A percentile compares a stretch with the other conserved stretches of the same genome.
Evolutionary conservation across 805 yeast species (phyloP).

Genomic region (Zygotorulaspora danielsina): DNA sequence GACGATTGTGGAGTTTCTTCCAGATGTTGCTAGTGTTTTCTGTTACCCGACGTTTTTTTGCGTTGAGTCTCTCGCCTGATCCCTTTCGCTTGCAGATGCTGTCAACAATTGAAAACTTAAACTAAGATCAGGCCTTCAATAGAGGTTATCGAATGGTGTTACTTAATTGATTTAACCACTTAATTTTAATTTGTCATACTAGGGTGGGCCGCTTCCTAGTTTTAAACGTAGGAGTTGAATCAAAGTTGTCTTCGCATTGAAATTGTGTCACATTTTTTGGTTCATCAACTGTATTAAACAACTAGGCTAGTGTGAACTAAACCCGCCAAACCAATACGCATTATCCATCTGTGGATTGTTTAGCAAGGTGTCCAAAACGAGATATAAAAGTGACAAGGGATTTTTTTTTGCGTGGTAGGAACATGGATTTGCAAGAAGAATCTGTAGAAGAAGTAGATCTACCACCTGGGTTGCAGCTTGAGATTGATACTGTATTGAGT

Average conservation of each 20-base stretch:
- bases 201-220: too few species aligned
- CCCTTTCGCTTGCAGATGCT: neutral
- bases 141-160: too few species aligned
- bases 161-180: too few species aligned
- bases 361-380: too few species aligned
- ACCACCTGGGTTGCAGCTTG: slow-evolving; percentile 27
- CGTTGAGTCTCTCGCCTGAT: neutral
- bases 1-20: too few species aligned
- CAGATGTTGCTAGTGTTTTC: too few species aligned
- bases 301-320: neutral
- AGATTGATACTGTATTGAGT: slow-evolving; percentile 12
- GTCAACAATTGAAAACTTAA: too few species aligned
- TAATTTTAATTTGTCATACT: too few species aligned
- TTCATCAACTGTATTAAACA: neutral
- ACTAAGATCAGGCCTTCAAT: too few species aligned
- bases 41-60: neutral
- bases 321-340: neutral
- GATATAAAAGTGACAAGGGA: too few species aligned
- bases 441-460: slow-evolving; percentile 27
- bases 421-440: slow-evolving; percentile 8
- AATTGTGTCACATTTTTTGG: neutral
- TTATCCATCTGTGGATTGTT: too few species aligned
- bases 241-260: neutral
- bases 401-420: too few species aligned
- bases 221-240: neutral